Evolutionary conservation across 345 rosid species (phyloP).

Genomic region (Brassica cretica): DNA sequence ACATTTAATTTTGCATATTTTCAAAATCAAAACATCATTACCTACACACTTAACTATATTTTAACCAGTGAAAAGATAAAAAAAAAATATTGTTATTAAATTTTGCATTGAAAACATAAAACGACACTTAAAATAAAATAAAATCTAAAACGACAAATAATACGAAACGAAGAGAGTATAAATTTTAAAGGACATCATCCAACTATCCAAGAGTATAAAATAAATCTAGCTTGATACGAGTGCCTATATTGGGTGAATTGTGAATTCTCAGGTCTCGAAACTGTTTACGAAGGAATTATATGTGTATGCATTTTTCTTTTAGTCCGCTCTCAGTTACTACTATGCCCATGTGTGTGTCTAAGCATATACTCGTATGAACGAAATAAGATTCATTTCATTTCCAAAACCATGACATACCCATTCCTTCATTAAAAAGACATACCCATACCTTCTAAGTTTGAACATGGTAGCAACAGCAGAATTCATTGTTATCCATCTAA

Average conservation of each 20-base stretch:
- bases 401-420: conserved; percentile 8
- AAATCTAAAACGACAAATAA: too few species aligned
- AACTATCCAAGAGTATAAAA: neutral
- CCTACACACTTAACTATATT: too few species aligned
- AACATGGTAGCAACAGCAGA: conserved; percentile 1
- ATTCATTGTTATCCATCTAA: neutral
- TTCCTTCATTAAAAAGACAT: neutral
- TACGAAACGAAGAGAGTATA: neutral
- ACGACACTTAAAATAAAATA: too few species aligned
- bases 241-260: neutral
- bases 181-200: neutral
- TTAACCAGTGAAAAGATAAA: too few species aligned
- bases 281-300: neutral
- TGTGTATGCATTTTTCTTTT: neutral
- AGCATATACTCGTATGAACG: neutral
- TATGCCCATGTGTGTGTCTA: neutral
- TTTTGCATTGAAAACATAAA: too few species aligned
- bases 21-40: too few species aligned
- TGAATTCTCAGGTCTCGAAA: neutral
- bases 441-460: neutral
- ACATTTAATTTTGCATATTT: too few species aligned
- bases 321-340: neutral
- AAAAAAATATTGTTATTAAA: too few species aligned
- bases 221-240: neutral
- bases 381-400: neutral